Conservation (phyloP, 2,329 filamentous ascomycete genomes). For the Penicillium sumatraense region DNA sequence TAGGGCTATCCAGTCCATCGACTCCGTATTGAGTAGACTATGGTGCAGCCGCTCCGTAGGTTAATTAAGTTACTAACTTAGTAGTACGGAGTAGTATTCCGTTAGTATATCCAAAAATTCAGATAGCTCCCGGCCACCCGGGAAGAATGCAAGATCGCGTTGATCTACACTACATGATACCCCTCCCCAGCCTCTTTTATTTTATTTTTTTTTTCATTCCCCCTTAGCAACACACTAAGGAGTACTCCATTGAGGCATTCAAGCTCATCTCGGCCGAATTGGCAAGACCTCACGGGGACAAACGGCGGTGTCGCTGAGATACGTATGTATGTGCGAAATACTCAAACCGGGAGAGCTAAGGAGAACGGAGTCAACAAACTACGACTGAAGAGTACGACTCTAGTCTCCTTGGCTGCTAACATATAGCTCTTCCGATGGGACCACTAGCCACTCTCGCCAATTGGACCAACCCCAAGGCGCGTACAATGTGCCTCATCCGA, state of each 20-base stretch:
- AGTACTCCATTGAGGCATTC: neutral
- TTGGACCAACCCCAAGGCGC: neutral
- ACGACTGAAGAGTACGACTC: neutral
- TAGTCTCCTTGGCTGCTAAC: neutral
- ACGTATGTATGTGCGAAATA: neutral
- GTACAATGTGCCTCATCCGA: constrained; percentile 8
- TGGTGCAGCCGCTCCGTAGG: neutral
- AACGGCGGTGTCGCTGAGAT: constrained; percentile 9
- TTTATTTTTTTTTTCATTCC: neutral
- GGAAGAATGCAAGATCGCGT: constrained; percentile 2
- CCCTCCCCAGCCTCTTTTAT: neutral
- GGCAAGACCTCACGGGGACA: constrained; percentile 15
- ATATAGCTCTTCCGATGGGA: neutral
- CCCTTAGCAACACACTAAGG: neutral
- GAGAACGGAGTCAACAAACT: neutral
- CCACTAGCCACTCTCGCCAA: constrained; percentile 8
- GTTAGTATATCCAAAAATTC: neutral
- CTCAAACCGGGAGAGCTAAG: too few relatives aligned
- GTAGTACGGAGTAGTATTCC: neutral
- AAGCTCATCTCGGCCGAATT: constrained; percentile 13
- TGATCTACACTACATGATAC: neutral
- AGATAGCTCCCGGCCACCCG: neutral
- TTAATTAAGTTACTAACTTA: neutral
- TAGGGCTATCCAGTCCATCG: constrained; percentile 9
- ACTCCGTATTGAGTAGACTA: neutral